A percentile compares a stretch with the other conserved stretches of the same genome.
Conservation (phyloP, 2,329 filamentous ascomycete genomes). For the Colletotrichum agaves region DNA sequence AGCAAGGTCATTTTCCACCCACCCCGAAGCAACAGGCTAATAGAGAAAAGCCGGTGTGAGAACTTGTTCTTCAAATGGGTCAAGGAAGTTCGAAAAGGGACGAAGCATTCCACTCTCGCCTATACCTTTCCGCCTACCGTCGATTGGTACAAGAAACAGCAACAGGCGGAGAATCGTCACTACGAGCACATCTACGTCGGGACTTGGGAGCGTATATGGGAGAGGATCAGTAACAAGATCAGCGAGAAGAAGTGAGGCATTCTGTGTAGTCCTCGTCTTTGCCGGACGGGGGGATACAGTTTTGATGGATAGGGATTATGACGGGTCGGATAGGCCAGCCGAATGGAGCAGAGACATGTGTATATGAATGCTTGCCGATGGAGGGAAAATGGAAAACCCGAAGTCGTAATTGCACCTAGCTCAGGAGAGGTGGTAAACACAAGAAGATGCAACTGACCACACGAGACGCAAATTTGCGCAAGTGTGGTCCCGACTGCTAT, state of each 20-base stretch:
- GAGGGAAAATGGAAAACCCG: too few species aligned
- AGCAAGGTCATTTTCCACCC: conserved; percentile 59
- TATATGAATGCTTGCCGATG: too few species aligned
- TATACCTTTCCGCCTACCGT: conserved; percentile 59
- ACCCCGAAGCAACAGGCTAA: conserved; percentile 46
- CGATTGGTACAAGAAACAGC: conserved; percentile 63
- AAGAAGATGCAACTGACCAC: too few species aligned
- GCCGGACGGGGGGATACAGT: too few species aligned
- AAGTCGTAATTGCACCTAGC: too few species aligned
- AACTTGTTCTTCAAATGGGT: conserved; percentile 59
- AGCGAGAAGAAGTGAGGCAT: background rate
- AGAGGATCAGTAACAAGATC: conserved; percentile 19
- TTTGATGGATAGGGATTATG: too few species aligned
- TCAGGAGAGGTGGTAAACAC: too few species aligned
- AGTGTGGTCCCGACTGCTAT: too few species aligned
- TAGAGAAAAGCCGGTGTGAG: conserved; percentile 46
- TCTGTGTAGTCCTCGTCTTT: too few species aligned
- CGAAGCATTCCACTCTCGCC: conserved; percentile 42
- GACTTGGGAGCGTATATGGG: conserved; percentile 55
- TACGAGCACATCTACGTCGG: conserved; percentile 61
- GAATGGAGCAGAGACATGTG: too few species aligned
- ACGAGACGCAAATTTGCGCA: too few species aligned
- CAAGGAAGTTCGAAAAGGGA: conserved; percentile 37
- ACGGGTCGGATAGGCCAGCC: too few species aligned
- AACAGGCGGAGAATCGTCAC: conserved; percentile 55